Evolutionary conservation across 805 yeast genomes (phyloP).

Genomic region (Torulaspora microellipsoides): DNA sequence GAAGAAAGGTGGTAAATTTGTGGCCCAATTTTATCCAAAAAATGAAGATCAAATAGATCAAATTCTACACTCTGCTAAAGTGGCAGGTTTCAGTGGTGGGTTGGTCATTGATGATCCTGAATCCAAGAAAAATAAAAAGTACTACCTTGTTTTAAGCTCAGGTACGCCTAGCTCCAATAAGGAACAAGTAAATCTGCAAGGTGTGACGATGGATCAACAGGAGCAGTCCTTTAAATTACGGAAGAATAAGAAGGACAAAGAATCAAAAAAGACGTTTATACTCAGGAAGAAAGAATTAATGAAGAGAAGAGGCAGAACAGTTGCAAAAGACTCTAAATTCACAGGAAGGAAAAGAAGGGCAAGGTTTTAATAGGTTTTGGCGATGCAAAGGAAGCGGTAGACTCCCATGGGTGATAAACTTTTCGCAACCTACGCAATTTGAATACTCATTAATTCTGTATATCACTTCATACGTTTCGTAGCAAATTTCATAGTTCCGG

Average conservation of each 20-base stretch:
- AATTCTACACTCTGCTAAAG: slow-evolving; percentile 79
- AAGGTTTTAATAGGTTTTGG: slow-evolving; percentile 41
- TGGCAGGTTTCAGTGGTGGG: slow-evolving; percentile 96
- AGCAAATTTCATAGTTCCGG: too few relatives aligned
- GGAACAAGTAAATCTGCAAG: slow-evolving; percentile 67
- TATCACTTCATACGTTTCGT: too few relatives aligned
- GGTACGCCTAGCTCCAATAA: slow-evolving; percentile 70
- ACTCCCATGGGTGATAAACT: too few relatives aligned
- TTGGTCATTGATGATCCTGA: slow-evolving; percentile 91
- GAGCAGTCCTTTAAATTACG: slow-evolving; percentile 26
- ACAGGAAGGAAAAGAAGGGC: slow-evolving; percentile 81
- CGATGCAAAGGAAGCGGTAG: too few relatives aligned
- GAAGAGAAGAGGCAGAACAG: slow-evolving; percentile 85
- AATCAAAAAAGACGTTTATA: slow-evolving; percentile 75
- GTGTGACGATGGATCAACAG: slow-evolving; percentile 75
- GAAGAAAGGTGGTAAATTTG: slow-evolving; percentile 93
- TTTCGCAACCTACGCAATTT: too few relatives aligned
- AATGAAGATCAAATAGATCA: slow-evolving; percentile 79
- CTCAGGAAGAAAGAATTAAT: slow-evolving; percentile 87
- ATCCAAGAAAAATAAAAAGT: slow-evolving; percentile 83
- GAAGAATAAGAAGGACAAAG: slow-evolving; percentile 45
- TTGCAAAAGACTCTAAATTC: slow-evolving; percentile 85
- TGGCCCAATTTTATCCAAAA: slow-evolving; percentile 93
- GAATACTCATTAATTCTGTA: too few relatives aligned
- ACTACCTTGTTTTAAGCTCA: slow-evolving; percentile 73